Conservation (phyloP, 2,329 filamentous ascomycete species). For the Aureobasidium pullulans region DNA sequence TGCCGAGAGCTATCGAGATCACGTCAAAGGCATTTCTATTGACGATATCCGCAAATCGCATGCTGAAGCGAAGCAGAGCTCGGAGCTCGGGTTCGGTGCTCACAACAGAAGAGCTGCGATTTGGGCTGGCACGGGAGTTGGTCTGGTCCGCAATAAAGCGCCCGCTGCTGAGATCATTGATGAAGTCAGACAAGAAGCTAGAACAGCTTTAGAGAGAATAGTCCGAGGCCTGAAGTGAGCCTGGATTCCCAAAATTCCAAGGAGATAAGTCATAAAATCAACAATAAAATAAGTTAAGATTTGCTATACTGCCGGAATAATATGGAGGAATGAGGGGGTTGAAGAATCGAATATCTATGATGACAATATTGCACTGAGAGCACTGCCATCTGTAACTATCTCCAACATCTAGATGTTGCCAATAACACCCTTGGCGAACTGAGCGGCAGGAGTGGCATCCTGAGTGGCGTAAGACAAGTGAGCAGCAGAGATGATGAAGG, state of each 20-base stretch:
- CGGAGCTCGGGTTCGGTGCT: constrained; percentile 38
- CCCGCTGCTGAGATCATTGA: constrained; percentile 46
- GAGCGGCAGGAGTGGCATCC: constrained; percentile 10
- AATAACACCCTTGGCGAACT: constrained; percentile 12
- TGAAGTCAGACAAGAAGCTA: constrained; percentile 21
- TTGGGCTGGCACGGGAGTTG: constrained; percentile 55
- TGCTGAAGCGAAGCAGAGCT: constrained; percentile 34
- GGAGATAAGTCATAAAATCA: neutral
- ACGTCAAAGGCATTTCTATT: constrained; percentile 28
- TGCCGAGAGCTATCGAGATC: constrained; percentile 44
- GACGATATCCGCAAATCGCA: constrained; percentile 37
- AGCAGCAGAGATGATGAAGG: constrained; percentile 22
- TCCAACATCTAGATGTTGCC: neutral
- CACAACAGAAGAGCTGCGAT: constrained; percentile 47
- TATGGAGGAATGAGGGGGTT: neutral
- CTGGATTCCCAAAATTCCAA: neutral
- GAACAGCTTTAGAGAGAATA: neutral
- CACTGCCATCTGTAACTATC: neutral
- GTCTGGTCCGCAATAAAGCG: constrained; percentile 45
- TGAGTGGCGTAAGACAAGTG: constrained; percentile 19
- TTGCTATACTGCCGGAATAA: neutral
- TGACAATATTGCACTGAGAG: too few relatives aligned
- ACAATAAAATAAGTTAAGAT: neutral
- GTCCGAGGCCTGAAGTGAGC: neutral
- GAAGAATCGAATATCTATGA: neutral